Base-by-base conservation (phyloP, 371 early-diverging fungal species). In the Mucor plumbeus region DNA sequence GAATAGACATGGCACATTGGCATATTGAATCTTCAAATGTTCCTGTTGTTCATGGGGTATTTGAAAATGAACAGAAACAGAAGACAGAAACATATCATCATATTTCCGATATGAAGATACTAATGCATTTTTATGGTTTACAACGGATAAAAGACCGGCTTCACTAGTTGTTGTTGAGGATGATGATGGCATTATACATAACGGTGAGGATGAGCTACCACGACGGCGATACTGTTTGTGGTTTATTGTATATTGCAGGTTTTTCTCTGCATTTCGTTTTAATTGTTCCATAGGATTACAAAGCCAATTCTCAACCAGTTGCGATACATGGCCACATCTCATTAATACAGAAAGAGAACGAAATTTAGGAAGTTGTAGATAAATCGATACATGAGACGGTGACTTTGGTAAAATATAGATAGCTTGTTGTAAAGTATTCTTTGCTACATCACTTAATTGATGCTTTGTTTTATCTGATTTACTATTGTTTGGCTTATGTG, bases 231-330 rank as follows among this genome's bases (percentile, higher is more conserved):
- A 8, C 19, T 14, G 58, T 11, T 3, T 8, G 10, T 14, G 57
- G 0, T 36, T 33, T 5, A 35, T n/a, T 39, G 15, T 35, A 9
- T 33, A n/a, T 31, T 40, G 59, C 2, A 43, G 26, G 41, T 39
- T 26, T 41, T 15, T 19, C 33, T 59, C 21, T 41, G 59, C 13
- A 10, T 31, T 47, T 36, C 36, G 47, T 47, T 66, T 66, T 15
- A 66, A 41, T 41, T 66, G 66, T 10, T 66, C 66, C 66, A 66
- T 66, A 3, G 66, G 66, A 41, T 66, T 60, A 14, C 66, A 59
- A 13, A 66, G 43, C 66, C 66, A 66, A 13, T 60, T 66, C 10
- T 59, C 66, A 35, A 66, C 66, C 15, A 66, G 41, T 60, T 41
- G 61, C 35, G 66, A 66, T 21, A 60, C 35, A 60, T 66, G 66